These are phyloP conservation scores for Theobroma grandiflorum DNA, from an alignment of 441 rosid genomes.

Conservation along the genomic window DNA sequence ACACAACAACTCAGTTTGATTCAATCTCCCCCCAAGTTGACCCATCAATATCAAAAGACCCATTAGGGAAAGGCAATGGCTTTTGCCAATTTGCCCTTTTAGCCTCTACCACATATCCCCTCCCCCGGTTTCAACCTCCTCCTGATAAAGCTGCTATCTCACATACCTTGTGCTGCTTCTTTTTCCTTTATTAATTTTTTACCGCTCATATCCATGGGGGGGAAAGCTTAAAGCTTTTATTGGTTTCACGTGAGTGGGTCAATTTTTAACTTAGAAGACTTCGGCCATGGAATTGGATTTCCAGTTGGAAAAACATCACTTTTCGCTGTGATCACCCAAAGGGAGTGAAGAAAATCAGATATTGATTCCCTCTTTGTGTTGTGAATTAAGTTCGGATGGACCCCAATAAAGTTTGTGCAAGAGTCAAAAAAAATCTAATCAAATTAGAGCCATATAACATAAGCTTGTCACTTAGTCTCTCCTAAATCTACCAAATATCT, in stretches of 20 bases:
- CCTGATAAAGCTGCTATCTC: background rate
- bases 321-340: background rate
- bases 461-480: background rate
- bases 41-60: conserved; percentile 22
- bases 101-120: conserved; percentile 45
- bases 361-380: conserved; percentile 7
- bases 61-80: background rate
- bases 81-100: background rate
- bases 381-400: background rate
- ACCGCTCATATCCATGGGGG: background rate
- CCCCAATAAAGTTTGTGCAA: background rate
- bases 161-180: too few relatives aligned
- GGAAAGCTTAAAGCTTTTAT: background rate
- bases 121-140: conserved; percentile 25
- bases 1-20: background rate
- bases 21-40: background rate
- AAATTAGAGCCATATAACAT: conserved; percentile 2
- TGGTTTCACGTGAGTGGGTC: conserved; percentile 26
- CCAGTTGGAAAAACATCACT: background rate
- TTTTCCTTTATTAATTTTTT: background rate
- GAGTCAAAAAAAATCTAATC: background rate
- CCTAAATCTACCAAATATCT: background rate
- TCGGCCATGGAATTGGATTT: background rate
- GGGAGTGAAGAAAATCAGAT: background rate
- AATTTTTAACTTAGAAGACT: conserved; percentile 19